Evolutionary conservation across 306 rosid genomes (phyloP).

Genomic region (Glycine latifolia): DNA sequence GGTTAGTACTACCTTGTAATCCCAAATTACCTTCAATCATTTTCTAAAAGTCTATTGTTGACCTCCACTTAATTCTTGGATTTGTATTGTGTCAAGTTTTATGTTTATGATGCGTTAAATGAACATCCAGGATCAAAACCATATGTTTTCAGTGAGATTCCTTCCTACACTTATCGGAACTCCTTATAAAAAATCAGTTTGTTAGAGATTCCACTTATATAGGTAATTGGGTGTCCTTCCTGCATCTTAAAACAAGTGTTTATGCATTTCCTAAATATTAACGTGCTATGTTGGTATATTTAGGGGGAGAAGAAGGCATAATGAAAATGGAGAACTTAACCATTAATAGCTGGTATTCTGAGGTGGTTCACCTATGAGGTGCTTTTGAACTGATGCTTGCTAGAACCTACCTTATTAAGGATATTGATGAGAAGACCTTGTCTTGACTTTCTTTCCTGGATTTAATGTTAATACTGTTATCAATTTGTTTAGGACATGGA

Average conservation of each 20-base stretch:
- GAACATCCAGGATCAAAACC: background rate
- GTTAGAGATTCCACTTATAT: background rate
- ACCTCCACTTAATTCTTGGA: background rate
- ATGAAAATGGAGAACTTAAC: too few relatives aligned
- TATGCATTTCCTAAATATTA: background rate
- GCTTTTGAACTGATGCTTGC: background rate
- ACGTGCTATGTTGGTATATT: background rate
- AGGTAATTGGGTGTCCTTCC: background rate
- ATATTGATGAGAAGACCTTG: background rate
- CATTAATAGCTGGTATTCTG: background rate
- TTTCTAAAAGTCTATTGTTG: background rate
- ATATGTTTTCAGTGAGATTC: background rate
- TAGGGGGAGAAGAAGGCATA: too few relatives aligned
- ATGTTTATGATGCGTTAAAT: background rate
- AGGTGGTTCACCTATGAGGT: background rate
- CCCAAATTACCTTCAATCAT: background rate
- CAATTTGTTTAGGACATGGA: slow-evolving; percentile 74
- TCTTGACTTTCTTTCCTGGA: slow-evolving; percentile 17
- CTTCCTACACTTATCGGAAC: background rate
- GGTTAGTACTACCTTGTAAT: background rate
- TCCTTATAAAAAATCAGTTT: too few relatives aligned
- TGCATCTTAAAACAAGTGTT: background rate
- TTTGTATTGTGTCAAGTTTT: background rate
- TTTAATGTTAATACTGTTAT: slow-evolving; percentile 24
- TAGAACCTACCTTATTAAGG: background rate